A percentile compares a stretch with the other conserved stretches of the same genome.
Conservation (phyloP, 2,329 filamentous ascomycete genomes). For the Verticillium zaregamsianum region DNA sequence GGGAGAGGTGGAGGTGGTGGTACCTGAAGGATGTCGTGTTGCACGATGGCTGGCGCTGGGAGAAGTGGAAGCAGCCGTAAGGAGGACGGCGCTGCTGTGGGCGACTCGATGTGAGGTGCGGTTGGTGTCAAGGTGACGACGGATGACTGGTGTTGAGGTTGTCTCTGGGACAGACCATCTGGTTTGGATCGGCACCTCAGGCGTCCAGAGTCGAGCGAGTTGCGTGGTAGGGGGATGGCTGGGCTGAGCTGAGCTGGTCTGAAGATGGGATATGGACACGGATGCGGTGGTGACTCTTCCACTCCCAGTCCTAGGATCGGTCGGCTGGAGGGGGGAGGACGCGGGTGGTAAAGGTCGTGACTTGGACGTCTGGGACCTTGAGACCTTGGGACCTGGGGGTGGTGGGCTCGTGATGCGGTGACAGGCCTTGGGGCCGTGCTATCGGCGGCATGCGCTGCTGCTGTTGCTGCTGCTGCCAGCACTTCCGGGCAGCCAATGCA, state of each 20-base stretch:
- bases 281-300: neutral
- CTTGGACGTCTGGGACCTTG: neutral
- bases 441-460: neutral
- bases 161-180: neutral
- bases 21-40: neutral
- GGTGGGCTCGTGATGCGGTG: slow-evolving; percentile 2
- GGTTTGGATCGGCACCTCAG: neutral
- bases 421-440: neutral
- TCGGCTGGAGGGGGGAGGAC: neutral
- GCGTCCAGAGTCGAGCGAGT: neutral
- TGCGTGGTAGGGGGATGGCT: neutral
- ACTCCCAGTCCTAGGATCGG: no score
- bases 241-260: neutral
- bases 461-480: neutral
- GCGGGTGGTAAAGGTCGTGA: neutral
- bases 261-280: neutral
- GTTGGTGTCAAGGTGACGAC: neutral
- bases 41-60: neutral
- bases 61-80: neutral
- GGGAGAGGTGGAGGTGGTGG: neutral
- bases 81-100: neutral
- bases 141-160: neutral
- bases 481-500: slow-evolving; percentile 12
- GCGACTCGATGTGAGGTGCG: neutral
- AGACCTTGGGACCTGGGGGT: neutral